Percentiles rank a stretch among this genome's conserved stretches.
phyloP scores from a whole-genome alignment of 2,329 filamentous ascomycete genomes.

The Colletotrichum liaoningense region DNA sequence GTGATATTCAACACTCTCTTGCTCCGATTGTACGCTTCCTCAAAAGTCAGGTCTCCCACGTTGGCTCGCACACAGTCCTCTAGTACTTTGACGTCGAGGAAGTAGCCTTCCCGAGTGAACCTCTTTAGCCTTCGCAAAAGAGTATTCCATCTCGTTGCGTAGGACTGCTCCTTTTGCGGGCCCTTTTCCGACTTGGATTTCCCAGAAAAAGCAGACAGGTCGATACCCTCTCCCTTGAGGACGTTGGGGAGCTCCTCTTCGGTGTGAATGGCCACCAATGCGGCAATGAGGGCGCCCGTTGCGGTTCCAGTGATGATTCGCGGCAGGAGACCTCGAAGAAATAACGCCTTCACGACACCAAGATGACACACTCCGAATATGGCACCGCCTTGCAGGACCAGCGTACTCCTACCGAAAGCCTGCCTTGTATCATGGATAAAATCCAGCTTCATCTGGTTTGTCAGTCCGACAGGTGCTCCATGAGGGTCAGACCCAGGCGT shows the following conservation, averaged over 20 bases:
- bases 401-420: conserved; percentile 86
- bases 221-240: conserved; percentile 82
- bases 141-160: conserved; percentile 64
- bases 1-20: conserved; percentile 94
- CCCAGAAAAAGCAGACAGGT: conserved; percentile 78
- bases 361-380: conserved; percentile 93
- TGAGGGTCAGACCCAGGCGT: conserved; percentile 54
- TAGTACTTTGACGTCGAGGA: conserved; percentile 83
- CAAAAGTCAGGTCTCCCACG: conserved; percentile 90
- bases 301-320: conserved; percentile 92
- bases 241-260: conserved; percentile 85
- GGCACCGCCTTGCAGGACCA: conserved; percentile 89
- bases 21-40: conserved; percentile 88
- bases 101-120: conserved; percentile 82
- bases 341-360: conserved; percentile 89
- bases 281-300: conserved; percentile 89
- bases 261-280: conserved; percentile 87
- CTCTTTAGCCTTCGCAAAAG: conserved; percentile 74
- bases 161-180: conserved; percentile 48
- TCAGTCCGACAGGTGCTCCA: conserved; percentile 56
- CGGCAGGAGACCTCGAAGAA: conserved; percentile 82
- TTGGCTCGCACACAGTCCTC: conserved; percentile 88
- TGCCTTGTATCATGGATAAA: conserved; percentile 88
- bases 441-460: conserved; percentile 84
- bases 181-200: conserved; percentile 45